Percentiles rank a stretch among this genome's conserved stretches.
These are phyloP conservation scores for Annulohypoxylon nitens DNA, from an alignment of 495 filamentous ascomycete genomes.

Conservation along the genomic window DNA sequence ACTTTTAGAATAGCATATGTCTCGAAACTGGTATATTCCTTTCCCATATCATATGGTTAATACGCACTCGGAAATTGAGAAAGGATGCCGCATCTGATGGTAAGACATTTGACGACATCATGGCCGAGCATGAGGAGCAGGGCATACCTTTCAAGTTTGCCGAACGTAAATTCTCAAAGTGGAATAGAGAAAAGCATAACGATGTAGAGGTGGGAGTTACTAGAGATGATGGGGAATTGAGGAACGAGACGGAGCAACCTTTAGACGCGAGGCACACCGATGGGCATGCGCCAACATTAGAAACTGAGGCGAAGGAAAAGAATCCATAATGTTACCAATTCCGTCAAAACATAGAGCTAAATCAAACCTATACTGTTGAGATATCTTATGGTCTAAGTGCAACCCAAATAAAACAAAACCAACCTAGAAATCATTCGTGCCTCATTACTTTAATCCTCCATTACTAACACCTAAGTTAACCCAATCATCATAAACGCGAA, in stretches of 20 bases:
- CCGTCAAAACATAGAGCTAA: conserved; percentile 18
- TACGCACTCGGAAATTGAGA: conserved; percentile 71
- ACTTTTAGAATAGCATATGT: conserved; percentile 60
- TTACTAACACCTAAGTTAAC: conserved; percentile 8
- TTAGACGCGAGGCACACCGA: neutral
- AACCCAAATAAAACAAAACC: conserved; percentile 15
- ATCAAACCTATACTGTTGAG: conserved; percentile 20
- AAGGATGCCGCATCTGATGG: conserved; percentile 67
- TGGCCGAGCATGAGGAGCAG: conserved; percentile 56
- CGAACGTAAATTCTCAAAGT: conserved; percentile 49
- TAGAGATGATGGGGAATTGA: neutral
- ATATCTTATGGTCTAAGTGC: conserved; percentile 39
- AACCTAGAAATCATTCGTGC: conserved; percentile 23
- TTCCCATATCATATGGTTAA: conserved; percentile 76
- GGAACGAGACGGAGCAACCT: neutral
- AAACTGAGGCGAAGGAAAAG: neutral
- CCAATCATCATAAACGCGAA: neutral
- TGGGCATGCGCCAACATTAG: neutral
- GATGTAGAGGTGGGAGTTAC: conserved; percentile 24
- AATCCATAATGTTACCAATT: neutral
- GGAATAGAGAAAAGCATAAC: conserved; percentile 6
- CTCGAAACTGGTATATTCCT: conserved; percentile 77
- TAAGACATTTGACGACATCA: conserved; percentile 74
- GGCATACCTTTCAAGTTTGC: conserved; percentile 58
- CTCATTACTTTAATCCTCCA: conserved; percentile 42